Percentiles rank a stretch among this genome's conserved stretches.
Conservation (phyloP, 805 yeast genomes). For the Nakazawaea ishiwadae region DNA sequence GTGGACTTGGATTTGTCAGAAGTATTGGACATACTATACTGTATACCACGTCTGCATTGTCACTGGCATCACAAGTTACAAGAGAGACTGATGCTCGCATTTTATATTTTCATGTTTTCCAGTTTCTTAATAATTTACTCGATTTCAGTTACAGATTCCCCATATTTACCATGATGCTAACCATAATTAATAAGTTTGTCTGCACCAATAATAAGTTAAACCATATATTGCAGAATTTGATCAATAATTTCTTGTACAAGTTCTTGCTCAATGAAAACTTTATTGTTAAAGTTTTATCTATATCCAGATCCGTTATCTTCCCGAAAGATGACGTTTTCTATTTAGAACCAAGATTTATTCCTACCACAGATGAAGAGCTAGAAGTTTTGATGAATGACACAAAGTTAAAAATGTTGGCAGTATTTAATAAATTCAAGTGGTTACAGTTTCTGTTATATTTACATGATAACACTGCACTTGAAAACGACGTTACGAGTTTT, state of each 20-base stretch:
- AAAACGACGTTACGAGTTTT: slow-evolving; percentile 20
- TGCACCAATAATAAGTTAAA: slow-evolving; percentile 16
- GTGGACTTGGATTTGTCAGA: slow-evolving; percentile 13
- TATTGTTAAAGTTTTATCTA: slow-evolving; percentile 14
- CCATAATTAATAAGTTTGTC: slow-evolving; percentile 11
- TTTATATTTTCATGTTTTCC: slow-evolving; percentile 17
- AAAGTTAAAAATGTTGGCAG: slow-evolving; percentile 8
- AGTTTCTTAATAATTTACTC: slow-evolving; percentile 18
- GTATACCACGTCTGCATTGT: slow-evolving; percentile 24
- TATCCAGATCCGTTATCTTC: slow-evolving; percentile 21
- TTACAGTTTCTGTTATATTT: slow-evolving; percentile 9
- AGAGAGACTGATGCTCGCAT: slow-evolving; percentile 1
- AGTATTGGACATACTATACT: slow-evolving; percentile 22
- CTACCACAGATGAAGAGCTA: slow-evolving; percentile 23
- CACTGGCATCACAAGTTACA: slow-evolving; percentile 12
- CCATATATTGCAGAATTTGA: slow-evolving; percentile 21
- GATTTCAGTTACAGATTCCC: slow-evolving; percentile 17
- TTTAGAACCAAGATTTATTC: slow-evolving; percentile 25
- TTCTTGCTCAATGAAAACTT: slow-evolving; percentile 17
- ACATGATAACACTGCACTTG: slow-evolving; percentile 11
- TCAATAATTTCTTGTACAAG: slow-evolving; percentile 21
- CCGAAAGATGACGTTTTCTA: slow-evolving; percentile 24
- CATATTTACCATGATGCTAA: slow-evolving; percentile 13
- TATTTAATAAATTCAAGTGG: neutral
- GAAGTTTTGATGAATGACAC: slow-evolving; percentile 15